These are phyloP conservation scores for Ensete ventricosum DNA, from an alignment of 176 grass and related monocot genomes.

Conservation along the genomic window DNA sequence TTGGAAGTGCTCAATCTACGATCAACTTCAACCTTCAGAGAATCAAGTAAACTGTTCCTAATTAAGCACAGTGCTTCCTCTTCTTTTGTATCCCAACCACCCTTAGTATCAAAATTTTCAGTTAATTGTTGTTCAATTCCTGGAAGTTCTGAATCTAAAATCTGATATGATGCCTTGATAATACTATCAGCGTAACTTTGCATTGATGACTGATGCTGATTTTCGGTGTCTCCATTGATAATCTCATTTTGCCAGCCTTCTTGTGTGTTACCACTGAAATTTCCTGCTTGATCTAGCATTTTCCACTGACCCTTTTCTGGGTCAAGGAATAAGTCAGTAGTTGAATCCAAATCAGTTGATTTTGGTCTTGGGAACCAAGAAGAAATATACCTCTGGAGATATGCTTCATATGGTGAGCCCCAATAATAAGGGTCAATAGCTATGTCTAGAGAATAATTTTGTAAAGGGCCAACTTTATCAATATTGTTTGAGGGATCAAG, in stretches of 20 bases:
- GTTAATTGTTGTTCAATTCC: slow-evolving; percentile 16
- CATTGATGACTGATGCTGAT: slow-evolving; percentile 19
- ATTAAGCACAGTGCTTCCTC: slow-evolving; percentile 39
- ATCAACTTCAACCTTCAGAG: slow-evolving; percentile 71
- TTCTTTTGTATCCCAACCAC: slow-evolving; percentile 27
- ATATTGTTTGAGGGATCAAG: slow-evolving; percentile 28
- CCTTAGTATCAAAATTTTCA: slow-evolving; percentile 22
- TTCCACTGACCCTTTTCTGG: slow-evolving; percentile 91
- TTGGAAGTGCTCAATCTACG: slow-evolving; percentile 56
- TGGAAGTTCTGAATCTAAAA: slow-evolving; percentile 24
- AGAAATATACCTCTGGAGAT: slow-evolving; percentile 44
- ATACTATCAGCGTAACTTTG: slow-evolving; percentile 22
- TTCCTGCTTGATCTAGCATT: slow-evolving; percentile 50
- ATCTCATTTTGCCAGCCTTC: slow-evolving; percentile 17
- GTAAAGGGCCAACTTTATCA: slow-evolving; percentile 17
- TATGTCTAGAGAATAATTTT: slow-evolving; percentile 36
- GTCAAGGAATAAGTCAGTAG: slow-evolving; percentile 86
- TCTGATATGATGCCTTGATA: slow-evolving; percentile 45
- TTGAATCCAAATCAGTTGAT: slow-evolving; percentile 28
- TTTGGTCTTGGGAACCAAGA: slow-evolving; percentile 38
- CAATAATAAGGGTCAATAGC: slow-evolving; percentile 49
- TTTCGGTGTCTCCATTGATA: slow-evolving; percentile 12
- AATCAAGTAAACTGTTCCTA: slow-evolving; percentile 44
- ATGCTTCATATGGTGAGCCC: slow-evolving; percentile 52
- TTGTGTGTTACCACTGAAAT: slow-evolving; percentile 19